Percentiles rank a stretch among this genome's conserved stretches.
These are phyloP conservation scores for Cymbopogon flexuosus DNA, from an alignment of 202 grass and related monocot species.

Conservation along the genomic window DNA sequence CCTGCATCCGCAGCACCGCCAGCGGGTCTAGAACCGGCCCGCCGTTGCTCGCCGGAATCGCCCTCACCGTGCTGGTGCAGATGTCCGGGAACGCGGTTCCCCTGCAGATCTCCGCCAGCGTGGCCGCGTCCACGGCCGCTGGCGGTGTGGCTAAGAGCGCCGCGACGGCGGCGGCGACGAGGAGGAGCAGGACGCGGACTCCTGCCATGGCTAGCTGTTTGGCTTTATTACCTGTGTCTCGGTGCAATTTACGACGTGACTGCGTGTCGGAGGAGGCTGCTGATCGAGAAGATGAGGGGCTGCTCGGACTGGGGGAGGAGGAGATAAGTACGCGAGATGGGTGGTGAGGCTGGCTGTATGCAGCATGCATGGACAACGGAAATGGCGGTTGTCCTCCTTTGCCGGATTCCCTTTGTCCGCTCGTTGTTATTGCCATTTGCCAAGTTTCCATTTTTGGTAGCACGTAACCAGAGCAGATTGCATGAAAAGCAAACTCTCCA, in stretches of 20 bases:
- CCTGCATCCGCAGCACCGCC: slow-evolving; percentile 42
- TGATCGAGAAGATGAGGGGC: not conserved
- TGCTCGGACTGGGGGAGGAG: not conserved
- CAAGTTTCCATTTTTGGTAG: slow-evolving; percentile 1
- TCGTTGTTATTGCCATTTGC: not conserved
- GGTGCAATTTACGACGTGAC: not conserved
- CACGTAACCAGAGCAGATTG: not conserved
- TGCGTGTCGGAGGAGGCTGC: not conserved
- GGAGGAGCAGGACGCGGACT: slow-evolving; percentile 14
- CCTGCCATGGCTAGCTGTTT: slow-evolving; percentile 14
- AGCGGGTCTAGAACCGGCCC: not conserved
- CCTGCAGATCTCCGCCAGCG: slow-evolving; percentile 32
- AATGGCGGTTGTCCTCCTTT: slow-evolving; percentile 17
- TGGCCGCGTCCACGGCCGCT: not conserved
- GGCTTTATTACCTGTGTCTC: not conserved
- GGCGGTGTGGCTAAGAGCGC: not conserved
- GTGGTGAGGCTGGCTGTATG: not conserved
- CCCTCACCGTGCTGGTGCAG: slow-evolving; percentile 12
- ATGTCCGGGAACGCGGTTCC: slow-evolving; percentile 16
- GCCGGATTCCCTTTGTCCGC: not conserved
- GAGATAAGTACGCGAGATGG: slow-evolving; percentile 26
- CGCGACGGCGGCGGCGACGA: not conserved
- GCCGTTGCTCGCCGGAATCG: not conserved
- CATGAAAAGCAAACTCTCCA: not conserved
- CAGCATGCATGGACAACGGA: not conserved